These are phyloP conservation scores for Solanum hybrid DNA, from an alignment of 305 asterid genomes.

Conservation along the genomic window DNA sequence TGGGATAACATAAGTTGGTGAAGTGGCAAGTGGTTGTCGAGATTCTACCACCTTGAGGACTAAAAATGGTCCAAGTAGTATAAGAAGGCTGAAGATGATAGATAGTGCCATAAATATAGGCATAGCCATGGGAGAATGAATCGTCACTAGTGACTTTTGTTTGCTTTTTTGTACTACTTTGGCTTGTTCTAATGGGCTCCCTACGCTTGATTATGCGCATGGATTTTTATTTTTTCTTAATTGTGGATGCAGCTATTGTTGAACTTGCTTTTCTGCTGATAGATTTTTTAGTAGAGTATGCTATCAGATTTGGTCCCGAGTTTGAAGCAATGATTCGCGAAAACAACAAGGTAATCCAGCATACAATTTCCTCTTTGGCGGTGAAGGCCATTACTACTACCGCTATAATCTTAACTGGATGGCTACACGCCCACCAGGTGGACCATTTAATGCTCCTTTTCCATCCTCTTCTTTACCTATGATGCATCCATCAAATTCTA, in stretches of 20 bases:
- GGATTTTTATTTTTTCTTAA: not conserved
- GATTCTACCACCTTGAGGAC: not conserved
- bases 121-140: not conserved
- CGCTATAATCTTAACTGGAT: slow-evolving; percentile 60
- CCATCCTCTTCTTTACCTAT: slow-evolving; percentile 51
- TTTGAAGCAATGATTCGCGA: slow-evolving; percentile 86
- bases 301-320: slow-evolving; percentile 81
- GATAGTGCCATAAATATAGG: not conserved
- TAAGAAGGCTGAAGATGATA: not conserved
- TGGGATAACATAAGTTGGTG: not conserved
- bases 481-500: slow-evolving; percentile 76
- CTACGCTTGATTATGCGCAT: not conserved
- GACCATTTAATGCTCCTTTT: slow-evolving; percentile 54
- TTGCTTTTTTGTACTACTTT: not conserved
- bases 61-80: not conserved
- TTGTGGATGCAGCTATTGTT: not conserved
- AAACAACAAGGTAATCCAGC: slow-evolving; percentile 87
- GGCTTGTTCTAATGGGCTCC: not conserved
- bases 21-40: not conserved
- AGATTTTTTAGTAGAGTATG: slow-evolving; percentile 49
- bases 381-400: slow-evolving; percentile 83
- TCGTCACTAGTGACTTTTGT: not conserved
- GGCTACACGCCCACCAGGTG: slow-evolving; percentile 49
- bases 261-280: not conserved
- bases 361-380: slow-evolving; percentile 75